Base-by-base conservation (phyloP, 441 rosid species). In the Kokia cookei region DNA sequence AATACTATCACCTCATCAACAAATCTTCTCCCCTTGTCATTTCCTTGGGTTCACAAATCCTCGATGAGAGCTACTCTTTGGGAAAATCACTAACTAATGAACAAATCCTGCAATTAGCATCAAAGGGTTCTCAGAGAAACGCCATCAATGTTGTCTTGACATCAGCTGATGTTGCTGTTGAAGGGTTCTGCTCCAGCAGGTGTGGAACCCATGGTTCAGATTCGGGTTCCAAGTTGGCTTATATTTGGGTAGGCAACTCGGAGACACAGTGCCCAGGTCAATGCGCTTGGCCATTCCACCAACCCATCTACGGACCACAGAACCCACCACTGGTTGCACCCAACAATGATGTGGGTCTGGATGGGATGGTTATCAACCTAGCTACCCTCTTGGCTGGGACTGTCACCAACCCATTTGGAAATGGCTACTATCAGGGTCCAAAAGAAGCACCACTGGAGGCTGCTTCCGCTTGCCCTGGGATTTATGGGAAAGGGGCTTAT, bases 221-320 rank as follows among this genome's bases (percentile, higher is more conserved):
- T 4, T 5, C 1, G 1, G 75, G 79, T 6, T 57, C 69, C 15
- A 82, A 76, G 69, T 87, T 84, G 65, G 83, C 86, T 1, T 89
- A 84, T 83, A 81, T 87, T 13, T 89, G 91, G 91, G 90, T 87
- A 7, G 93, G 93, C 0, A 85, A 86, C 78, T 84, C 93, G 2
- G 91, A 80, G 73, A 81, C 64, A 0, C 91, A 89, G 50, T 89
- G 90, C 77, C 91, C 90, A 0, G 93, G 90, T 7, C 82, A 84
- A 17, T 89, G 93, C 74, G 88, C 91, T 29, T 89, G 93, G 90
- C 91, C 93, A 2, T 87, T 87, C 79, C 91, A 89, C 81, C 83
- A 83, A 73, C 93, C 90, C 7, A 76, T 84, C n/a, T 84, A 89
- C 63, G 89, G 91, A 2, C 89, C 90, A 17, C 91, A 89, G 57